Evolutionary conservation across 1,284 basidiomycete species (phyloP).

Genomic region (Leucoagaricus sp.): DNA sequence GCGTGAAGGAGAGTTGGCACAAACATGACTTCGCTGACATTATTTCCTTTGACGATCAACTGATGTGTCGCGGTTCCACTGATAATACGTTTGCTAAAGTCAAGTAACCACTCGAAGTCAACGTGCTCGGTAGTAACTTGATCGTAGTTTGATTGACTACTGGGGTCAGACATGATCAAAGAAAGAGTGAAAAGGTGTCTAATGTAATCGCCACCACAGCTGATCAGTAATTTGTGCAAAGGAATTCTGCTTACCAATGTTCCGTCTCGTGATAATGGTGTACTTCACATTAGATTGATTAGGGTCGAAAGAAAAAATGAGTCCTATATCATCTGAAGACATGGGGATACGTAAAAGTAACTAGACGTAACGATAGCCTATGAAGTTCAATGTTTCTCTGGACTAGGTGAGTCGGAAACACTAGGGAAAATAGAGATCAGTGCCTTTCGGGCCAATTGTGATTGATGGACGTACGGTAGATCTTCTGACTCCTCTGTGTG

Average conservation of each 20-base stretch:
- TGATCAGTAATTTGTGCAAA: too few relatives aligned
- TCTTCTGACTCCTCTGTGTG: conserved; percentile 44
- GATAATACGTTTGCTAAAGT: conserved; percentile 73
- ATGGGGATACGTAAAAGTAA: background rate
- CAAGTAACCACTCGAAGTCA: conserved; percentile 80
- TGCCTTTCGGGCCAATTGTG: background rate
- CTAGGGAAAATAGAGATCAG: background rate
- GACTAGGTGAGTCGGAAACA: background rate
- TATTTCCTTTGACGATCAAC: conserved; percentile 58
- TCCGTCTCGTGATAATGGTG: background rate
- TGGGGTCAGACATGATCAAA: conserved; percentile 52
- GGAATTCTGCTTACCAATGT: background rate
- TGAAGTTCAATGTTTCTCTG: background rate
- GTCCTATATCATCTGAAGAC: background rate
- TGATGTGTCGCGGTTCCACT: conserved; percentile 75
- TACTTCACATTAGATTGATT: background rate
- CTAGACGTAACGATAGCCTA: too few relatives aligned
- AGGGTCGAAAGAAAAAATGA: background rate
- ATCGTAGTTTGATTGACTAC: conserved; percentile 81
- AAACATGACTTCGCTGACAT: conserved; percentile 67
- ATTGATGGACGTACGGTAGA: background rate
- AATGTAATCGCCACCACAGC: background rate
- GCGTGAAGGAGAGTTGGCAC: conserved; percentile 14
- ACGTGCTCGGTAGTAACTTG: conserved; percentile 71
- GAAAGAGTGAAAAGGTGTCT: background rate